Evolutionary conservation across 345 rosid species (phyloP).

Genomic region (Adansonia digitata): DNA sequence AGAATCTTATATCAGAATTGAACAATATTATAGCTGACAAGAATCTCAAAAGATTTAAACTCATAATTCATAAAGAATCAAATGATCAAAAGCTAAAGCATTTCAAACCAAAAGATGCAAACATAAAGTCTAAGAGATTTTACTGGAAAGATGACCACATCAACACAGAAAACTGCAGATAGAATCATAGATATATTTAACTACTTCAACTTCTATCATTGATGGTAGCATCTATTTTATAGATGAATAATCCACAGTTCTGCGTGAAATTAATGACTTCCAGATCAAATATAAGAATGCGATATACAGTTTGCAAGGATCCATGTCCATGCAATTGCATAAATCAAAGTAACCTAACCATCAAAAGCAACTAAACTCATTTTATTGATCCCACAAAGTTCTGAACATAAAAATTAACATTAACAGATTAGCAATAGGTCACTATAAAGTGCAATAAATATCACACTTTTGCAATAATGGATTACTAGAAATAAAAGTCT

Average conservation of each 20-base stretch:
- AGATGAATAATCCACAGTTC: not conserved
- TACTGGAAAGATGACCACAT: too few species aligned
- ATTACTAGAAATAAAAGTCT: not conserved
- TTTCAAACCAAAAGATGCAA: not conserved
- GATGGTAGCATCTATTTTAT: not conserved
- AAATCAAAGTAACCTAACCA: not conserved
- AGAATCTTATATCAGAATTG: conserved; percentile 18
- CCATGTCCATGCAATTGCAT: not conserved
- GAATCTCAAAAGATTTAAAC: not conserved
- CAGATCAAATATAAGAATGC: not conserved
- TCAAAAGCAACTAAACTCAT: not conserved
- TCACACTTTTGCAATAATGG: not conserved
- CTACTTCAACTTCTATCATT: not conserved
- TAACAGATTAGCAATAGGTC: not conserved
- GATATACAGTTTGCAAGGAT: not conserved
- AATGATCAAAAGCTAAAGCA: conserved; percentile 3
- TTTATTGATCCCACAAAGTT: not conserved
- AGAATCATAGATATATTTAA: not conserved
- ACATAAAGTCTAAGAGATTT: too few species aligned
- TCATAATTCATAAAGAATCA: not conserved
- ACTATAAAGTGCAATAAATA: not conserved
- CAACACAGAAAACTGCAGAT: not conserved
- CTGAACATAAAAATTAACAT: not conserved
- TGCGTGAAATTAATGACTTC: not conserved
- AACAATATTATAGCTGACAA: conserved; percentile 3